Base-by-base conservation (phyloP, 768 basidiomycete genomes). In the Neoboletus magnificus region DNA sequence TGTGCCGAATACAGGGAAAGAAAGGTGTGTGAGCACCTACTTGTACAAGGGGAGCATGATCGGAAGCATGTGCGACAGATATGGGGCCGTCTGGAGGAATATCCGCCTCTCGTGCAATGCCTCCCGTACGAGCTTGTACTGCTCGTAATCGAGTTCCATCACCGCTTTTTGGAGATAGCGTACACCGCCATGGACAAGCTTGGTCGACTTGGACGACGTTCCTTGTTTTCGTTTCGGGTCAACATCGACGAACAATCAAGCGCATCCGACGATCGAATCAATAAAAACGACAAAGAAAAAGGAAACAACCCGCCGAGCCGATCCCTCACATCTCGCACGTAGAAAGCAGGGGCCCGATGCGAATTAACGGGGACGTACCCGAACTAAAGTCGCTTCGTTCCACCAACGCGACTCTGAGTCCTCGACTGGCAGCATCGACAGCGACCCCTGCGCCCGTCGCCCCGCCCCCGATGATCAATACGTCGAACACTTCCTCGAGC, bases 11-110 rank as follows among this genome's bases (percentile, higher is more conserved):
- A 15, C 25, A 22, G 20, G 5, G 27, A 18, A 13, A 12, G 51
- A 50, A 7, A 25, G 12, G n/a, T 13, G 16, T 43, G 3, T 9
- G 36, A 37, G 43, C 67, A 39, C 82, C 30, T 56, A 90, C 85
- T 92, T 96, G 82, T 99, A 98, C 47, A 98, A 82, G 7, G 96
- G 96, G 16, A 98, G 77, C 86, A 99, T 96, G 73, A 99, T 98
- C 2, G 96, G 97, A 33, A 98, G 81, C 87, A 95, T 94, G 58
- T 80, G 77, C 13, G 87, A 89, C 22, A 99, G 79, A 73, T 99
- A 97, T 0, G 96, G 96, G 0, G 96, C 96, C 0, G 91, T 98
- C 66, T 97, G 89, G 22, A 99, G 77, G 79, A 99, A 99, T 48
- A 95, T 94, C 56, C 79, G 81, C 30, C 96, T 83, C 74, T 99